Conservation (phyloP, 2,329 filamentous ascomycete genomes). For the Cladorrhinum sp. region DNA sequence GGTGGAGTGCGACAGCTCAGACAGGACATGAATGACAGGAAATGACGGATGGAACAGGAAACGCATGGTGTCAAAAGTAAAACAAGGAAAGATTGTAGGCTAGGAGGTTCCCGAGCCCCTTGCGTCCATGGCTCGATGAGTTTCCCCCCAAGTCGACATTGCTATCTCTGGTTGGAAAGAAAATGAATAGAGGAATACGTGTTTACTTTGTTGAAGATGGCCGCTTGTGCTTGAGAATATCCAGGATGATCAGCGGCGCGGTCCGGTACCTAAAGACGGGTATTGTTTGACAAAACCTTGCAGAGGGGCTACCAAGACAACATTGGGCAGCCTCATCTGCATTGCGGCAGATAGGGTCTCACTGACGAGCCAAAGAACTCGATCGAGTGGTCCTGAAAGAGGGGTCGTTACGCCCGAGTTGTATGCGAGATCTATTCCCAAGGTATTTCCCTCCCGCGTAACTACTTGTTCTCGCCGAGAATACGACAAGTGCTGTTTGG, state of each 20-base stretch:
- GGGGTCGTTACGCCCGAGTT: not conserved
- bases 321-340: not conserved
- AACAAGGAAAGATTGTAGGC: no score
- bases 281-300: not conserved
- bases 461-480: not conserved
- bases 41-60: not conserved
- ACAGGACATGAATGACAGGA: not conserved
- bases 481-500: not conserved
- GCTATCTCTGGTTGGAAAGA: no score
- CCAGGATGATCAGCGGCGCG: not conserved
- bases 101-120: no score
- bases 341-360: not conserved
- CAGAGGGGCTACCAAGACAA: not conserved
- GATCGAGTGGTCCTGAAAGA: not conserved
- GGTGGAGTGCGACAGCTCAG: not conserved
- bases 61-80: not conserved
- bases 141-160: no score
- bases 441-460: not conserved
- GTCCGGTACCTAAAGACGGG: not conserved
- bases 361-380: not conserved
- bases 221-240: not conserved
- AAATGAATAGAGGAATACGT: no score
- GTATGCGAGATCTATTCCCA: not conserved
- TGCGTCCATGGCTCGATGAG: no score
- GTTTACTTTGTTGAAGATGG: no score